These are phyloP conservation scores for Fusarium aywerte DNA, from an alignment of 2,329 filamentous ascomycete species.

Conservation along the genomic window DNA sequence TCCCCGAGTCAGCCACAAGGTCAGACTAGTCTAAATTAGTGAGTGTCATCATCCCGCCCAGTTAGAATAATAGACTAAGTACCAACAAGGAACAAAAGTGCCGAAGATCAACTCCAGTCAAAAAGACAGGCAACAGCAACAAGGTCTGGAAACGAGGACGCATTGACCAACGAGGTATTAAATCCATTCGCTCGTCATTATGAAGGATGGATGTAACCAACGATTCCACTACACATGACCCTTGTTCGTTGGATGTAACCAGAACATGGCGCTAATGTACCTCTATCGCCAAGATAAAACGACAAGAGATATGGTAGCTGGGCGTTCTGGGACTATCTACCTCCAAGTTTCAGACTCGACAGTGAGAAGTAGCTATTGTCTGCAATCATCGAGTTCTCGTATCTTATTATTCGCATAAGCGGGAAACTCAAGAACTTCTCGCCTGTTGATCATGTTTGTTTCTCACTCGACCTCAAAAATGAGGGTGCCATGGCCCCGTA, in stretches of 20 bases:
- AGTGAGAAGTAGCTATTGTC: no score
- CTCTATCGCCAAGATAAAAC: constrained; percentile 11
- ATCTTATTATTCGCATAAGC: background rate
- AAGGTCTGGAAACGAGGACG: background rate
- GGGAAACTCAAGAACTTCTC: background rate
- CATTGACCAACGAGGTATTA: constrained; percentile 35
- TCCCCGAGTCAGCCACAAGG: constrained; percentile 24
- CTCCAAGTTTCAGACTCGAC: background rate
- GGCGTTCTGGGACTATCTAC: background rate
- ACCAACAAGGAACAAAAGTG: constrained; percentile 25
- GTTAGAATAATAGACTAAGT: constrained; percentile 7
- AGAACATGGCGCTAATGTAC: background rate
- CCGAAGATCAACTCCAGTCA: constrained; percentile 22
- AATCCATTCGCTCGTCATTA: background rate
- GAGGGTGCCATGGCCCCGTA: constrained; percentile 10
- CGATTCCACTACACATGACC: background rate
- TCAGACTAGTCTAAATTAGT: background rate
- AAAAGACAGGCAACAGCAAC: background rate
- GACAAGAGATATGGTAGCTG: background rate
- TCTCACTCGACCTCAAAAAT: background rate
- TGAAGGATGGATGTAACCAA: background rate
- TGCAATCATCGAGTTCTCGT: no score
- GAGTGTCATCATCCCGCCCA: constrained; percentile 32
- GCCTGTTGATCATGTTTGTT: background rate
- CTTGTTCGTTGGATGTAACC: constrained; percentile 12